Evolutionary conservation across 2,329 filamentous ascomycete species (phyloP), one percentile per base, ranked within the genome.

Genomic region (Dissoconium aciculare): DNA sequence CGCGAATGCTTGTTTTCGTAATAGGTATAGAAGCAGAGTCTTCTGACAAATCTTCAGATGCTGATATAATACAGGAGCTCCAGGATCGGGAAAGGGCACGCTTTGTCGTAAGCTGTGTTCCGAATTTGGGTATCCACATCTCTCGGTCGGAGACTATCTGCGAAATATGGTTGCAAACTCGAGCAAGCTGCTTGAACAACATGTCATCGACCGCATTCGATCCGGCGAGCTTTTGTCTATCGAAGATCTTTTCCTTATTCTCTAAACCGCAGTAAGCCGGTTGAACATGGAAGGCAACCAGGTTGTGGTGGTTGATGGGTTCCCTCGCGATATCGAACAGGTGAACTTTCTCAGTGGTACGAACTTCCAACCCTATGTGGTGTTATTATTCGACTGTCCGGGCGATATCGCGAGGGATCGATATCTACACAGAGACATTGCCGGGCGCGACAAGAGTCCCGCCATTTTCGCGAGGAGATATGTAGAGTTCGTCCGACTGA

Each of bases 11-110:
- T 23, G 26, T 28, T 12, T 16, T 34, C 26, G 31, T 11, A 15
- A 10, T 30, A 24, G 10, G 13, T 30, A 10, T n/a, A 1, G 2
- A n/a, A 15, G 11, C 2, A 5, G 10, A 3, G 11, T 6, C 15
- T 25, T 12, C 17, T n/a, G n/a, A n/a, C n/a, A 8, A 5, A 23
- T 5, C 17, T 25, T 15, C 16, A 15, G 27, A 23, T 13, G 5
- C 5, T 9, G 10, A 36, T 25, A 31, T 33, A 26, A 32, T 32
- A 11, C 36, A 38, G 51, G 50, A 9, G 37, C 44, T 15, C 53
- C 52, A 11, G 50, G 49, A 15, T 42, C 50, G 15, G 50, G 52
- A 11, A 54, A 55, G 44, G 50, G 52, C 9, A 53, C 50, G 2
- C 39, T 53, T 4, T 52, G 50, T 26, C 11, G 14, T 6, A 9